A percentile compares a stretch with the other conserved stretches of the same genome.
phyloP scores from a whole-genome alignment of 495 filamentous ascomycete genomes.

The Xylaria palmicola region DNA sequence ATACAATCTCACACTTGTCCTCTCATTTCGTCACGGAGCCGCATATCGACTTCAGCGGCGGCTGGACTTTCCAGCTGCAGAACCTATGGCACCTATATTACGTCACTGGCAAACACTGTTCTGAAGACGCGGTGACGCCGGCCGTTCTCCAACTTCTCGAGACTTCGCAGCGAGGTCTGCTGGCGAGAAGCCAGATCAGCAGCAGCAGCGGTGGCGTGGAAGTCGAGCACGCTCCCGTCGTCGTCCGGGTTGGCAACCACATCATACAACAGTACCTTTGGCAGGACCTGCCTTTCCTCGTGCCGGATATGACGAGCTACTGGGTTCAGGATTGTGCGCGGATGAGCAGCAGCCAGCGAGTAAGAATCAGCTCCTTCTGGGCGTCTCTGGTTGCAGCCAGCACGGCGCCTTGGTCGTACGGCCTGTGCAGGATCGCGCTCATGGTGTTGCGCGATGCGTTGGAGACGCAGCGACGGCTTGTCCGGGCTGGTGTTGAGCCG shows the following conservation, averaged over 20 bases:
- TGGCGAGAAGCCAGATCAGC: slow-evolving; percentile 7
- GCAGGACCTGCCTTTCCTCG: slow-evolving; percentile 18
- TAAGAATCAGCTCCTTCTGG: slow-evolving; percentile 16
- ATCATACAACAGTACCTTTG: slow-evolving; percentile 16
- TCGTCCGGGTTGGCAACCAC: slow-evolving; percentile 11
- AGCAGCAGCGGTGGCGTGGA: slow-evolving; percentile 5
- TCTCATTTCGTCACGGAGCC: slow-evolving; percentile 23
- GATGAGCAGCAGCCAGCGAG: slow-evolving; percentile 16
- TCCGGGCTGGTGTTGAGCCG: slow-evolving; percentile 9
- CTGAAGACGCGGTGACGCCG: slow-evolving; percentile 9
- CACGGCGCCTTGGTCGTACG: slow-evolving; percentile 15
- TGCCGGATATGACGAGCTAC: slow-evolving; percentile 16
- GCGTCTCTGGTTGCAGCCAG: slow-evolving; percentile 12
- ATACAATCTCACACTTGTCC: slow-evolving; percentile 17
- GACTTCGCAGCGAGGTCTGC: slow-evolving; percentile 11
- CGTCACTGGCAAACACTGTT: slow-evolving; percentile 10
- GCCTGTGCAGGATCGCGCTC: slow-evolving; percentile 20
- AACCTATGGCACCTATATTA: slow-evolving; percentile 19
- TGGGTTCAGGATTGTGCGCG: slow-evolving; percentile 18
- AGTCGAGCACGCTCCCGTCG: slow-evolving; percentile 11
- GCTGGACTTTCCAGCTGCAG: slow-evolving; percentile 18
- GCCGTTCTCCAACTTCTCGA: slow-evolving; percentile 16
- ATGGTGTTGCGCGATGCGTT: slow-evolving; percentile 19
- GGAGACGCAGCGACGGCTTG: slow-evolving; percentile 14
- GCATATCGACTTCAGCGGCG: slow-evolving; percentile 18